These are phyloP conservation scores for Gymnopus androsaceus DNA, from an alignment of 1,284 basidiomycete species.

Conservation along the genomic window DNA sequence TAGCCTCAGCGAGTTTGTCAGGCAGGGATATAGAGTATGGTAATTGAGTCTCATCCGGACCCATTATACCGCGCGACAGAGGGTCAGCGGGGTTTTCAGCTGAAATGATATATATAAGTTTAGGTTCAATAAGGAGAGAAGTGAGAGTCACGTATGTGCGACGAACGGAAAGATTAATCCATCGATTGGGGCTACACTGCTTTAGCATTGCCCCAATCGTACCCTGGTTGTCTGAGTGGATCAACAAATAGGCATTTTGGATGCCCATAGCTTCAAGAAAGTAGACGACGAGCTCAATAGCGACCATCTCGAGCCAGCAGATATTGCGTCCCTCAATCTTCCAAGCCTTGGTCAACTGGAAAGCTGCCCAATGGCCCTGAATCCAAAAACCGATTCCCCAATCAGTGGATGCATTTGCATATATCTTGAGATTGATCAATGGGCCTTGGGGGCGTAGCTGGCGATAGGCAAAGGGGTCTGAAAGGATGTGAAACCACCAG, in stretches of 20 bases:
- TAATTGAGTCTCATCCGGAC: conserved; percentile 10
- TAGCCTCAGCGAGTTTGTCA: conserved; percentile 19
- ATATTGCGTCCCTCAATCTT: conserved; percentile 7
- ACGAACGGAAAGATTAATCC: too few relatives aligned
- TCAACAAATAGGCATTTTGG: neutral
- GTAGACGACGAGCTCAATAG: neutral
- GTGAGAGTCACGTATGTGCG: conserved; percentile 24
- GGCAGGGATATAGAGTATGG: conserved; percentile 24
- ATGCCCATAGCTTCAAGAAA: neutral
- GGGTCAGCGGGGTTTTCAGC: conserved; percentile 35
- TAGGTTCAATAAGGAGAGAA: conserved; percentile 25
- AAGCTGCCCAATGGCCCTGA: neutral
- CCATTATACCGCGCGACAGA: conserved; percentile 30
- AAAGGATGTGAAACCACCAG: conserved; percentile 1
- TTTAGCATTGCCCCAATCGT: too few relatives aligned
- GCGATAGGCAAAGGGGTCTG: neutral
- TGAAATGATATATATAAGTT: conserved; percentile 31
- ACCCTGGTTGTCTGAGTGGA: too few relatives aligned
- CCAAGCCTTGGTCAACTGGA: neutral
- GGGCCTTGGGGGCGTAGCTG: neutral
- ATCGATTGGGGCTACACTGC: too few relatives aligned
- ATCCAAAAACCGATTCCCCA: conserved; percentile 12
- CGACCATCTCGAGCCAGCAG: conserved; percentile 13
- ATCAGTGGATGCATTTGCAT: conserved; percentile 4
- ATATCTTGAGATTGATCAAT: neutral